phyloP scores from a whole-genome alignment of 305 asterid genomes.

The Fraxinus floribunda region DNA sequence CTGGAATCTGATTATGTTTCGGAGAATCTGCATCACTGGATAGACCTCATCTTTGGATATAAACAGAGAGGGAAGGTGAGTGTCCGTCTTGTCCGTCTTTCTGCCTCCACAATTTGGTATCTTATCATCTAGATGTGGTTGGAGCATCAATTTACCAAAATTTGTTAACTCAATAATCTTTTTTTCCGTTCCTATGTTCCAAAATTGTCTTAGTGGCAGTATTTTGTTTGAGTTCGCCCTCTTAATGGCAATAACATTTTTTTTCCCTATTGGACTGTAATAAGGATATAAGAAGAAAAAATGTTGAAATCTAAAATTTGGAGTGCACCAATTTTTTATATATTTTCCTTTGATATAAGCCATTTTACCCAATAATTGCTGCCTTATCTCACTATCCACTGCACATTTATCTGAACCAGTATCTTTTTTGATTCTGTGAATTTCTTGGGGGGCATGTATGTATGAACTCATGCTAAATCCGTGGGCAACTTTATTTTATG shows the following conservation, averaged over 20 bases:
- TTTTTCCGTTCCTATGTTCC: not conserved
- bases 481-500: not conserved
- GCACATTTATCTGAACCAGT: not conserved
- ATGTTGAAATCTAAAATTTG: not conserved
- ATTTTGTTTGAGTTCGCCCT: not conserved
- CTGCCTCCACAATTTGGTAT: not conserved
- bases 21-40: conserved; percentile 97
- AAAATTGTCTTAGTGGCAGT: not conserved
- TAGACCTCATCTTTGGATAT: conserved; percentile 94
- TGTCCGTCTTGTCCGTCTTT: not conserved
- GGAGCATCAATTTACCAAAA: not conserved
- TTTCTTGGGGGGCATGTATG: not conserved
- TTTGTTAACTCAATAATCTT: not conserved
- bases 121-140: not conserved
- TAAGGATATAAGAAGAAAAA: not conserved
- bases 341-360: not conserved
- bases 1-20: conserved; percentile 96
- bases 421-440: not conserved
- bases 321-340: not conserved
- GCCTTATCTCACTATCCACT: not conserved
- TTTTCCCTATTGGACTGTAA: not conserved
- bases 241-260: not conserved
- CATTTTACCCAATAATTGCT: not conserved
- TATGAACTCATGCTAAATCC: not conserved
- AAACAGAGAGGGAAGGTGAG: conserved; percentile 96